Conservation (phyloP, 176 grass and related monocot genomes). For the Pharus latifolius region DNA sequence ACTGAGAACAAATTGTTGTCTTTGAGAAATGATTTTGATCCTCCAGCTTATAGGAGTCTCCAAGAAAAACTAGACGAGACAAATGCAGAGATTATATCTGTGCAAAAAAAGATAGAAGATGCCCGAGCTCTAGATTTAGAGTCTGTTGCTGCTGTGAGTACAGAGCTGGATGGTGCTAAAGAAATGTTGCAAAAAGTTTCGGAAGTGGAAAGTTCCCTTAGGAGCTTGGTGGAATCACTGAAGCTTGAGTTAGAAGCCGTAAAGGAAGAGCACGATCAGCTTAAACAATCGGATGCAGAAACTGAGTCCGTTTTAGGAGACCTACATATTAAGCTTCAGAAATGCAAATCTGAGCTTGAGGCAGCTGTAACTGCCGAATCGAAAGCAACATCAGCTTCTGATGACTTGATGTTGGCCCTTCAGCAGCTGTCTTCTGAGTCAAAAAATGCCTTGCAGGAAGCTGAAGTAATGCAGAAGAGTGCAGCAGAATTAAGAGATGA, state of each 20-base stretch:
- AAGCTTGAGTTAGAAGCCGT: conserved; percentile 62
- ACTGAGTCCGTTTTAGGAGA: conserved; percentile 31
- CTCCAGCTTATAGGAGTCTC: conserved; percentile 45
- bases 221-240: conserved; percentile 61
- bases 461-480: conserved; percentile 47
- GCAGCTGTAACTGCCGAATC: conserved; percentile 34
- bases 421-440: conserved; percentile 48
- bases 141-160: conserved; percentile 48
- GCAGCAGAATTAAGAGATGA: conserved; percentile 30
- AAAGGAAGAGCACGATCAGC: conserved; percentile 56
- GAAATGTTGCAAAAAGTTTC: conserved; percentile 71
- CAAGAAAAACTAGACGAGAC: conserved; percentile 57
- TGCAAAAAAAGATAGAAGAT: conserved; percentile 79
- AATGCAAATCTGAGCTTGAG: conserved; percentile 50
- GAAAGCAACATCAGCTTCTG: too few species aligned
- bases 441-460: conserved; percentile 33
- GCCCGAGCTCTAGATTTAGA: conserved; percentile 53
- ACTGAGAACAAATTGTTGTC: conserved; percentile 56
- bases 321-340: conserved; percentile 45
- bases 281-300: conserved; percentile 44
- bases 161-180: conserved; percentile 82
- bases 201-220: conserved; percentile 61
- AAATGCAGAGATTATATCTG: conserved; percentile 54
- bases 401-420: conserved; percentile 27
- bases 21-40: conserved; percentile 76